Evolutionary conservation across 164 flowering plant species (phyloP), one percentile per base, ranked within the genome.

Genomic region (Berberis thunbergii): DNA sequence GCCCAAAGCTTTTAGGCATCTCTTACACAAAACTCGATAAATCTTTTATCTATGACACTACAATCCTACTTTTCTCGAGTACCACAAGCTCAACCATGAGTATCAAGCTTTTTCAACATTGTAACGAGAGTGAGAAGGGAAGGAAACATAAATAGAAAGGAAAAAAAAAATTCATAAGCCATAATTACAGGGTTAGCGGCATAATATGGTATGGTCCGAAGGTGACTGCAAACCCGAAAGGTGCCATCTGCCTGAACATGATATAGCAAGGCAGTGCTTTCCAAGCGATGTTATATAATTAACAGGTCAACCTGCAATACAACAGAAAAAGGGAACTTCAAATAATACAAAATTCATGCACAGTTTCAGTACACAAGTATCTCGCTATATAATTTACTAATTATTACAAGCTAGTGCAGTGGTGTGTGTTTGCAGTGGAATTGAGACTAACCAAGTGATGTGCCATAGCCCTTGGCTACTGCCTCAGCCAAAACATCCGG

Each of bases 131-230:
- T 26, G 26, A 26, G 26, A 26, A 26, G 26, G 26, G 26, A 26
- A 26, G 26, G 26, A 26, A 26, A 26, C 26, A 26, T 26, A 26
- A 26, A 26, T 26, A 26, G 26, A 26, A 26, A 26, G 26, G 26
- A 26, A 26, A 26, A 26, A 57, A 41, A n/a, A 41, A 57, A 40
- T 26, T 26, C 26, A 26, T 41, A 4, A 39, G 4, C 41, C 8
- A 70, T 73, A 77, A 70, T 76, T 76, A 82, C 83, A 78, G 59
- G 26, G 80, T 76, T 71, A 77, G 83, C 70, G 58, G 77, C 66
- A 59, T 65, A 12, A 64, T 65, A 67, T 41, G 5, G 45, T 67
- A 59, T 42, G 64, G 69, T 60, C 70, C 65, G 69, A 58, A 2
- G 59, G 50, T 61, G 45, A 61, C 59, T 49, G 12, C 54, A 59